Evolutionary conservation across 192 early-diverging fungal species (phyloP).

Genomic region (Coemansia sp.): DNA sequence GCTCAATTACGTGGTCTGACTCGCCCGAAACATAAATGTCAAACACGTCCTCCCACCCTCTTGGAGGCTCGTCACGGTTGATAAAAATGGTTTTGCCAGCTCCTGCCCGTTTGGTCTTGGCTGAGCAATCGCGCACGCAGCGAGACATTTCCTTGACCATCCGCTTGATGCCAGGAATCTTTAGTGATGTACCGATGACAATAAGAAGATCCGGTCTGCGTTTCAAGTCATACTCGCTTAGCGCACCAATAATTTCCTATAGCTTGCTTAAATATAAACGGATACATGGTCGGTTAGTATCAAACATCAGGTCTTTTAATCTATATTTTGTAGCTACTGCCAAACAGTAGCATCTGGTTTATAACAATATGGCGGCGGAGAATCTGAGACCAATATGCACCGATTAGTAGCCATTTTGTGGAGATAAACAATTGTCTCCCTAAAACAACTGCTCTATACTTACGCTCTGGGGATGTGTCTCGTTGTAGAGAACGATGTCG

Average conservation of each 20-base stretch:
- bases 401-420: no score
- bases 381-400: no score
- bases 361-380: no score
- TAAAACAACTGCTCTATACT: conserved; percentile 4
- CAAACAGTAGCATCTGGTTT: no score
- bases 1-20: conserved; percentile 33
- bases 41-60: conserved; percentile 53
- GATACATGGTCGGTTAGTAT: background rate
- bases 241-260: conserved; percentile 46
- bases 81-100: conserved; percentile 46
- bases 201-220: conserved; percentile 52
- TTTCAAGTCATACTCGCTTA: conserved; percentile 49
- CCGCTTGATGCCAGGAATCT: conserved; percentile 53
- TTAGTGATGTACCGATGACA: conserved; percentile 56
- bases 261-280: background rate
- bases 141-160: conserved; percentile 53
- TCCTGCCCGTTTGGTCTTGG: conserved; percentile 34
- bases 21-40: conserved; percentile 50
- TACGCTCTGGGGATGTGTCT: conserved; percentile 54
- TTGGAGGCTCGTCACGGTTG: conserved; percentile 47
- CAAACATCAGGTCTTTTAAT: background rate
- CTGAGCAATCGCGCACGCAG: conserved; percentile 41
- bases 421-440: no score
- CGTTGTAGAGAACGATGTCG: conserved; percentile 94
- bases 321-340: no score